Base-by-base conservation (phyloP, 768 basidiomycete genomes). In the Lenzites betulinus region DNA sequence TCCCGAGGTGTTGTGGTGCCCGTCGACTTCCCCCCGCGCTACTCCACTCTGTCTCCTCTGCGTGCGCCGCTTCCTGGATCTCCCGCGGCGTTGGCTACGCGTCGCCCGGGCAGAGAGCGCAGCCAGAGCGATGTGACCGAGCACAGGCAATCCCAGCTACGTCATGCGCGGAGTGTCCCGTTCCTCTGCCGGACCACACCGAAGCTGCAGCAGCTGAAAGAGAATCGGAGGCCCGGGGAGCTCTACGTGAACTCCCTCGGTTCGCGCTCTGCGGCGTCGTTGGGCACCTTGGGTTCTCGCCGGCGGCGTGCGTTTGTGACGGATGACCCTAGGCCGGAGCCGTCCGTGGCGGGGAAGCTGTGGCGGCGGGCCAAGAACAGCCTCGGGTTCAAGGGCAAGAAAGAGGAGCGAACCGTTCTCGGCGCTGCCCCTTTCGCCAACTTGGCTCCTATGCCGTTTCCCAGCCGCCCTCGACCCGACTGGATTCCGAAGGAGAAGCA, bases 61-160 rank as follows among this genome's bases (percentile, higher is more conserved):
- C 39, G 47, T 36, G 47, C 35, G 23, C 18, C 8, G 25, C 41
- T 41, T 18, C 25, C 38, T 9, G 55, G 47, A 11, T 57, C 55
- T 11, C 12, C 47, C 1, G 20, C 47, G 7, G 12, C 55, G 7
- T n/a, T n/a, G n/a, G n/a, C n/a, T n/a, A n/a, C n/a, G 9, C 8
- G 16, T 2, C 55, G 36, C 13, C 8, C 36, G 7, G 41, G 41
- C 16, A 8, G 25, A 12, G 12, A 11, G 47, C 55, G 55, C 16
- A 50, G 38, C 36, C 46, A 48, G 25, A 57, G 55, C 55, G 55
- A 57, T 38, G 55, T 41, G 15, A 57, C 55, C 1, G 47, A 20
- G n/a, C 16, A 49, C 26, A 15, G 33, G 33, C 33, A 35, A 20
- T 38, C 41, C 3, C 38, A 26, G 26, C 38, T 57, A 38, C 55